Evolutionary conservation across 1,284 basidiomycete species (phyloP).

Genomic region (Malassezia sp.): DNA sequence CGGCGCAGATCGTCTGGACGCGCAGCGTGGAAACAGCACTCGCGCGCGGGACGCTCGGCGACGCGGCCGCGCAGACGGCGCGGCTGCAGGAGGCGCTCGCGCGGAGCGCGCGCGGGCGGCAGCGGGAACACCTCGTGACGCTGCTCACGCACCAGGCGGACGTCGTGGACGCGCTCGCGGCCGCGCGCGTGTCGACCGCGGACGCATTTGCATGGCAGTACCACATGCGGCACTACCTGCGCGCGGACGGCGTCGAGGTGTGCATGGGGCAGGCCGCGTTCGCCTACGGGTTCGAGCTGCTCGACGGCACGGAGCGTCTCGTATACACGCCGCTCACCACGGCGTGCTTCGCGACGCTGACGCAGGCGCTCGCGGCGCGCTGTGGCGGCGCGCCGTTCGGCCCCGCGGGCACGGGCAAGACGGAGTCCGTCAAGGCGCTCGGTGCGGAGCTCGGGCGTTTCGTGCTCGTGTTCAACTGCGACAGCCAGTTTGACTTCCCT

Average conservation of each 20-base stretch:
- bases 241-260: conserved; percentile 48
- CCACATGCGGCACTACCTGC: conserved; percentile 94
- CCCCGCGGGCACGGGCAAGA: conserved; percentile 98
- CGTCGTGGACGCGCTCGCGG: conserved; percentile 70
- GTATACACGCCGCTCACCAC: conserved; percentile 99
- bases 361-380: conserved; percentile 86
- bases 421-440: conserved; percentile 96
- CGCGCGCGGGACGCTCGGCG: conserved; percentile 70
- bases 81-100: conserved; percentile 89
- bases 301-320: conserved; percentile 88
- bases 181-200: conserved; percentile 57
- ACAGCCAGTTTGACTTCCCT: conserved; percentile 98
- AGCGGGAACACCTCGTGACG: conserved; percentile 97
- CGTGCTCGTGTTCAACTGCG: conserved; percentile 97
- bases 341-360: conserved; percentile 87
- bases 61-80: conserved; percentile 50
- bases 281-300: conserved; percentile 96
- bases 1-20: conserved; percentile 90
- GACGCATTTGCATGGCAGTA: conserved; percentile 85
- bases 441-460: conserved; percentile 95
- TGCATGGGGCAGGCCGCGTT: conserved; percentile 83
- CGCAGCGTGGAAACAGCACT: conserved; percentile 69
- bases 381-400: conserved; percentile 95
- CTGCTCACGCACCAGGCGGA: conserved; percentile 97
- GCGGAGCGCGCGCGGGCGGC: conserved; percentile 73